Evolutionary conservation across 176 grass and related monocot genomes (phyloP), one percentile per base, ranked within the genome.

Genomic region (Oryza glaberrima): DNA sequence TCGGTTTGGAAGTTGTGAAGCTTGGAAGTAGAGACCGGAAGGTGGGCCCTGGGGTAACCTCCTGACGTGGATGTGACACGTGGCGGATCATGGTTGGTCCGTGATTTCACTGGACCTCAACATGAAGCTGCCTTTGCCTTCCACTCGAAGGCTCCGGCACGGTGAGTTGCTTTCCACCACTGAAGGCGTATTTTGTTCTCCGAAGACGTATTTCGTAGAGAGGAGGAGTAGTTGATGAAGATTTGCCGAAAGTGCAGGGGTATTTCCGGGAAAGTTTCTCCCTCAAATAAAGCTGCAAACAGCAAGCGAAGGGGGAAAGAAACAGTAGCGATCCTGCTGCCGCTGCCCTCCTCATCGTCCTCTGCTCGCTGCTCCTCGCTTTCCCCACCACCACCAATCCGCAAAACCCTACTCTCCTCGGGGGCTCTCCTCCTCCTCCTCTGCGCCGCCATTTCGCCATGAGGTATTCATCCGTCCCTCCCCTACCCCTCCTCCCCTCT

Each of bases 381-480:
- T 67, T 88, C 74, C 67, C 74, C 74, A 54, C 54, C 51, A 54
- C 54, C 51, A 17, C 79, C 71, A 81, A 68, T 63, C 79, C 17
- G 1, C 41, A 60, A 69, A 88, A 82, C 79, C 79, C 75, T 82
- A 77, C 80, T 35, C 80, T 35, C 22, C 47, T 48, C 51, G 34
- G 30, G 6, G 49, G 1, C 35, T 7, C 51, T 15, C 60, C 11
- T 28, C 82, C 11, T 28, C 82, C 63, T 0, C 45, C 64, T 38
- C 36, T 38, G 45, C 64, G 7, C n/a, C 82, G 49, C 32, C 49
- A 26, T 61, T 61, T 17, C 34, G 34, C 74, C 68, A 83, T 83
- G 86, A 88, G 86, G 86, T 88, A 79, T 23, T 28, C 26, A 19
- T 36, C 28, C 63, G 25, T 44, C 35, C 14, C 4, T 78, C 44